Evolutionary conservation across 2,329 filamentous ascomycete genomes (phyloP), one percentile per base, ranked within the genome.

Genomic region (Fusarium drepaniforme): DNA sequence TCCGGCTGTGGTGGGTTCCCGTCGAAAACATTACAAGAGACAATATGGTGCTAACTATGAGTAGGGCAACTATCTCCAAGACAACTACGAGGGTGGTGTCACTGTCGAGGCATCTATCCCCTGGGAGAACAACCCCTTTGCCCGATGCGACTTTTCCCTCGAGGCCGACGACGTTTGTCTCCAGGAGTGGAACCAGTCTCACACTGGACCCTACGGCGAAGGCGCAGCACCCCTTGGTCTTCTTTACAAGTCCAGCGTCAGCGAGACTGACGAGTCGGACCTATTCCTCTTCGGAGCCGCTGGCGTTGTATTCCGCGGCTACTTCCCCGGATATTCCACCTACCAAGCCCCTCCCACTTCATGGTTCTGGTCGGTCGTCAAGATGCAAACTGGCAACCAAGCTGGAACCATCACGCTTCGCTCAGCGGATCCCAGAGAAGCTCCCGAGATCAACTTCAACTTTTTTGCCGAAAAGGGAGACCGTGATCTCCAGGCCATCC

Each of bases 381-480:
- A 93, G 81, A 87, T 88, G 3, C 91, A 92, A 78, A 87, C 91
- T 0, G 88, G 89, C 46, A 93, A 94, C 64, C 82, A 79, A 1
- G 88, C 88, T 8, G 93, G 93, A 15, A 88, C 86, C 0, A 90
- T 95, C 6, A 87, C 81, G 1, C 87, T 94, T 8, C 85, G 85
- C 12, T 91, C 89, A 0, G 82, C 87, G 0, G 88, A 94, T 76
- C 92, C 92, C 0, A 87, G 89, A 3, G 91, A 93, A 67, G 84
- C 86, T 0, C 92, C 93, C 0, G 81, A 88, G 9, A 92, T 94
- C 73, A 84, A 85, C 64, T 93, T 91, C 84, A 89, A 90, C 80
- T 92, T 87, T 79, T 91, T 90, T 82, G 83, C 86, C 1, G 64
- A 75, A 28, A 49, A 68, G 3, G 70, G 67, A 6, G 70, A 70